A percentile compares a stretch with the other conserved stretches of the same genome.
phyloP scores from a whole-genome alignment of 163 green algal genomes.

The Coccomyxa subellipsoidea region DNA sequence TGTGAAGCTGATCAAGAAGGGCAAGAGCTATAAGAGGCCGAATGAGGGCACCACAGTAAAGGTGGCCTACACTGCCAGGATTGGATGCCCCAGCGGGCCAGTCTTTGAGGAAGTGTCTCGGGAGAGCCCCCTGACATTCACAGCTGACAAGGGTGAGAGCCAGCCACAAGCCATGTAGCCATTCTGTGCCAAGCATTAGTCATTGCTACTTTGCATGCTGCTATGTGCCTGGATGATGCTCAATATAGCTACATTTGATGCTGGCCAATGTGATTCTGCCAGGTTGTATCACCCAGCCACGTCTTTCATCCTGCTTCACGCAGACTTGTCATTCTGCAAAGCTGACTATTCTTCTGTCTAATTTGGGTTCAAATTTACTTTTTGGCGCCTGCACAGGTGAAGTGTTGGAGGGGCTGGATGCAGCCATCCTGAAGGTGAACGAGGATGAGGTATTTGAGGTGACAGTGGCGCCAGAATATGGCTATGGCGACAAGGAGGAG shows the following conservation, averaged over 20 bases:
- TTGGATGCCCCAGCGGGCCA: not conserved
- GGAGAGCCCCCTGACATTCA: not conserved
- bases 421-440: conserved; percentile 87
- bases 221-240: too few relatives aligned
- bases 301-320: too few relatives aligned
- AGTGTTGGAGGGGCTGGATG: conserved; percentile 79
- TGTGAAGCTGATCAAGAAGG: conserved; percentile 74
- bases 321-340: too few relatives aligned
- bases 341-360: too few relatives aligned
- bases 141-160: not conserved
- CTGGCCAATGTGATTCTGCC: too few relatives aligned
- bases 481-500: conserved; percentile 35
- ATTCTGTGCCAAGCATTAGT: too few relatives aligned
- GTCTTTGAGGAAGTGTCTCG: not conserved
- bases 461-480: conserved; percentile 56
- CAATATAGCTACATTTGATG: too few relatives aligned
- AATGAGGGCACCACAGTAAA: conserved; percentile 70
- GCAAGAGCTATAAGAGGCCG: conserved; percentile 68
- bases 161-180: too few relatives aligned
- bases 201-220: too few relatives aligned
- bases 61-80: conserved; percentile 17
- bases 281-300: too few relatives aligned
- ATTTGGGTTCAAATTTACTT: too few relatives aligned
- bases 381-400: conserved; percentile 40
- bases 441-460: conserved; percentile 71